Conservation (phyloP, 1,284 basidiomycete species). For the Irpex sp. region DNA sequence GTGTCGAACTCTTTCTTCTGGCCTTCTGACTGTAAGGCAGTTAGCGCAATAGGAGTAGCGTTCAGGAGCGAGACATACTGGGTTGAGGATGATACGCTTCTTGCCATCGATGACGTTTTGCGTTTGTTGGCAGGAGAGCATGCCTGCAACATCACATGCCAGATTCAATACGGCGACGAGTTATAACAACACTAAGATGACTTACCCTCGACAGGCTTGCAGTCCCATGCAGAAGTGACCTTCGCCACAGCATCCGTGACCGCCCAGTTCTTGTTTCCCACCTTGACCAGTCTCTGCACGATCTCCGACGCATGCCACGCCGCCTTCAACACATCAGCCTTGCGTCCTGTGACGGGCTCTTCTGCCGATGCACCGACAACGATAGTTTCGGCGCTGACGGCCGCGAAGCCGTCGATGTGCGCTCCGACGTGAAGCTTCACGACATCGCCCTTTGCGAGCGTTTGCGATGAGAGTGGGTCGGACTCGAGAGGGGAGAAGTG, state of each 20-base stretch:
- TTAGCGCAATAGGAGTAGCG: background rate
- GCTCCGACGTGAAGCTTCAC: conserved; percentile 96
- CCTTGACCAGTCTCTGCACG: conserved; percentile 83
- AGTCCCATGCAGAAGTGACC: conserved; percentile 68
- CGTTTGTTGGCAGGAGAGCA: conserved; percentile 87
- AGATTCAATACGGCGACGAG: background rate
- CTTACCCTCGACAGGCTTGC: conserved; percentile 87
- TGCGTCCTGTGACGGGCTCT: conserved; percentile 76
- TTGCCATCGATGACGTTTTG: conserved; percentile 96
- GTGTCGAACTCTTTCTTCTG: conserved; percentile 85
- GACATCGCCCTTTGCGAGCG: conserved; percentile 83
- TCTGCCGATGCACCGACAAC: conserved; percentile 73
- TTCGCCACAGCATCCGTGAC: conserved; percentile 86
- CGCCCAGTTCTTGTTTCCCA: conserved; percentile 91
- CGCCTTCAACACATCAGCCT: conserved; percentile 89
- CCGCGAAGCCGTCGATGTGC: conserved; percentile 93
- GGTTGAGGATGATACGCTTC: conserved; percentile 93
- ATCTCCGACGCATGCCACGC: conserved; percentile 91
- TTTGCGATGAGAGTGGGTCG: conserved; percentile 59
- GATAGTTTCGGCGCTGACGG: conserved; percentile 88
- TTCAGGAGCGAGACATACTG: conserved; percentile 28
- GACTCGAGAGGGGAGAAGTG: conserved; percentile 82
- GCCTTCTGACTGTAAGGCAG: conserved; percentile 41
- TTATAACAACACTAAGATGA: conserved; percentile 1
- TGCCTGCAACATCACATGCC: conserved; percentile 42